These are phyloP conservation scores for Trichoderma semiorbis DNA, from an alignment of 2,329 filamentous ascomycete species.

Conservation along the genomic window DNA sequence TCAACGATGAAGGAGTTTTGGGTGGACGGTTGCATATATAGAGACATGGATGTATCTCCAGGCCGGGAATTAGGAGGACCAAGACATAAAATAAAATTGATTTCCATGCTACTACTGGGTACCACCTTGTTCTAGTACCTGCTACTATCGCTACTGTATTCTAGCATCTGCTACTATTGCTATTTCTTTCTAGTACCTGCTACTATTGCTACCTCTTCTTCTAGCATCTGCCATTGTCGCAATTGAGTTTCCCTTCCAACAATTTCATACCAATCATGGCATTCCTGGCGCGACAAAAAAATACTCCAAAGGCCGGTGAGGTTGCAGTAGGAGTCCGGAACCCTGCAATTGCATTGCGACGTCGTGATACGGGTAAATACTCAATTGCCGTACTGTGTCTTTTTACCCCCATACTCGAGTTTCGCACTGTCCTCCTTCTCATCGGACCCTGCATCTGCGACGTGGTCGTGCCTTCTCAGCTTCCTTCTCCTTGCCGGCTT, in stretches of 20 bases:
- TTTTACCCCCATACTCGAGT: neutral
- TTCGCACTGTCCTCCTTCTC: neutral
- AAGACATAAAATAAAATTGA: neutral
- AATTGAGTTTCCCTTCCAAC: neutral
- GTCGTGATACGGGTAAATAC: neutral
- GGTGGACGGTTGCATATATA: neutral
- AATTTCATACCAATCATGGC: neutral
- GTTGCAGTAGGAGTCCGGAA: neutral
- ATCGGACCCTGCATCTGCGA: neutral
- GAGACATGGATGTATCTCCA: neutral
- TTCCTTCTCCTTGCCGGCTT: neutral
- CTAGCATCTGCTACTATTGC: neutral
- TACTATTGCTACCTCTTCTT: no score
- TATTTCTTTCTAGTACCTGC: neutral
- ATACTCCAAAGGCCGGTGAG: neutral
- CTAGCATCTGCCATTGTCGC: neutral
- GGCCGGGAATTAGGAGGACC: neutral
- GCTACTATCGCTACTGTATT: neutral
- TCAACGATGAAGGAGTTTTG: neutral
- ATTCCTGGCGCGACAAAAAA: neutral
- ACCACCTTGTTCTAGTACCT: neutral
- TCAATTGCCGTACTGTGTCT: neutral
- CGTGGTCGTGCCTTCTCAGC: neutral
- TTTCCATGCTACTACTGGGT: neutral
- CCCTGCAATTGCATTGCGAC: neutral